Conservation (phyloP, 345 rosid species). For the Cardamine chenopodiifolia region DNA sequence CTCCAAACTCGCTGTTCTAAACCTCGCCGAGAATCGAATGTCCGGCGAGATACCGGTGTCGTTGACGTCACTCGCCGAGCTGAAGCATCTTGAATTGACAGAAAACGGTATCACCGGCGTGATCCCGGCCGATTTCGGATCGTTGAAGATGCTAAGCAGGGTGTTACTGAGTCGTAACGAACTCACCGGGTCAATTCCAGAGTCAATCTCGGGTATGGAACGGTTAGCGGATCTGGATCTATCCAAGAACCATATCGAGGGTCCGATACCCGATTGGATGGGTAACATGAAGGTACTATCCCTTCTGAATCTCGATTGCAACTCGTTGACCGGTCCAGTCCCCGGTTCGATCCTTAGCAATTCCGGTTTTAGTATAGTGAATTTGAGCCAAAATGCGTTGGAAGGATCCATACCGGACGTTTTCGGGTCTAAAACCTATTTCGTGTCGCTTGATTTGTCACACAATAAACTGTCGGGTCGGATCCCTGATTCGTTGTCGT, state of each 20-base stretch:
- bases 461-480: conserved; percentile 65
- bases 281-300: conserved; percentile 84
- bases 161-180: conserved; percentile 72
- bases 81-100: conserved; percentile 78
- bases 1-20: conserved; percentile 59
- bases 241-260: conserved; percentile 64
- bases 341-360: conserved; percentile 59
- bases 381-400: conserved; percentile 74
- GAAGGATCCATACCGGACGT: conserved; percentile 82
- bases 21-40: conserved; percentile 78
- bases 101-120: conserved; percentile 65
- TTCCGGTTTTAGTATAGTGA: conserved; percentile 65
- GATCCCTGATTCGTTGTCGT: conserved; percentile 63
- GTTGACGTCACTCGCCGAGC: conserved; percentile 54
- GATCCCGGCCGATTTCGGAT: conserved; percentile 71
- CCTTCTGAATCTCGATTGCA: conserved; percentile 66
- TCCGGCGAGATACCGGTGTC: conserved; percentile 69
- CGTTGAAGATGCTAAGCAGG: conserved; percentile 76
- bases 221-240: conserved; percentile 88
- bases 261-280: conserved; percentile 61
- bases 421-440: conserved; percentile 69
- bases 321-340: conserved; percentile 60
- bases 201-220: conserved; percentile 56
- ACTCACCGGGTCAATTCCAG: conserved; percentile 70
- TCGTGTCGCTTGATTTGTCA: conserved; percentile 79